phyloP scores from a whole-genome alignment of 78 protist species.

The Cavenderia fasciculata region DNA sequence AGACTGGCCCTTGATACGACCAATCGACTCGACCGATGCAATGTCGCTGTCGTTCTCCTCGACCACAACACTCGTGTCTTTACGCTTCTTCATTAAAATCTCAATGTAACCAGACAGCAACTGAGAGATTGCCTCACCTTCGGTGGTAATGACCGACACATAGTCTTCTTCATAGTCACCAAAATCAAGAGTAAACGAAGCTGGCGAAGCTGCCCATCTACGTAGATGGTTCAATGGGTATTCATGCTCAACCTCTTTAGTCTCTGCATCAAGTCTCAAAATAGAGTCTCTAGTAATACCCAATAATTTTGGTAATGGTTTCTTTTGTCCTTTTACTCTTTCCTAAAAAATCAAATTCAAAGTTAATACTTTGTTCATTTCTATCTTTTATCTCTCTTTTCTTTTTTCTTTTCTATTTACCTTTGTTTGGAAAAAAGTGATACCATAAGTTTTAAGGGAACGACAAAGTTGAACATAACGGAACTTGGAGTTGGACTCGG shows the following conservation, averaged over 20 bases:
- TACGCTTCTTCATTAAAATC: slow-evolving; percentile 87
- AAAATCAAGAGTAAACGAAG: slow-evolving; percentile 89
- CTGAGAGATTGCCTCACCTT: slow-evolving; percentile 88
- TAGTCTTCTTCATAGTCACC: slow-evolving; percentile 87
- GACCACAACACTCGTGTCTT: slow-evolving; percentile 49
- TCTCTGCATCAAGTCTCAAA: slow-evolving; percentile 85
- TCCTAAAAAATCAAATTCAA: slow-evolving; percentile 53
- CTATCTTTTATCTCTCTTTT: no score
- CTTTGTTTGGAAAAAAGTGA: slow-evolving; percentile 86
- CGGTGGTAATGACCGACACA: slow-evolving; percentile 83
- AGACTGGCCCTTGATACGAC: slow-evolving; percentile 67
- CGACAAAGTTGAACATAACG: slow-evolving; percentile 88
- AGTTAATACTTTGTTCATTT: no score
- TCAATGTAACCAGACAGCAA: slow-evolving; percentile 91
- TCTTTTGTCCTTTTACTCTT: slow-evolving; percentile 77
- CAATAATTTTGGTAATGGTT: slow-evolving; percentile 69
- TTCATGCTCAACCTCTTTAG: slow-evolving; percentile 82
- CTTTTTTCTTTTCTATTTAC: slow-evolving; percentile 30
- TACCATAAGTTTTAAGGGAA: slow-evolving; percentile 91
- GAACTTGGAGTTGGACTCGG: slow-evolving; percentile 86
- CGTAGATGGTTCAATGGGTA: slow-evolving; percentile 81
- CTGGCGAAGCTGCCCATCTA: slow-evolving; percentile 93
- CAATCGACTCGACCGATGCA: slow-evolving; percentile 74
- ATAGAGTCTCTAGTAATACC: slow-evolving; percentile 90
- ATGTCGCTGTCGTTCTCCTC: slow-evolving; percentile 78